Conservation (phyloP, 805 yeast genomes). For the Saccharomycopsis babjevae region DNA sequence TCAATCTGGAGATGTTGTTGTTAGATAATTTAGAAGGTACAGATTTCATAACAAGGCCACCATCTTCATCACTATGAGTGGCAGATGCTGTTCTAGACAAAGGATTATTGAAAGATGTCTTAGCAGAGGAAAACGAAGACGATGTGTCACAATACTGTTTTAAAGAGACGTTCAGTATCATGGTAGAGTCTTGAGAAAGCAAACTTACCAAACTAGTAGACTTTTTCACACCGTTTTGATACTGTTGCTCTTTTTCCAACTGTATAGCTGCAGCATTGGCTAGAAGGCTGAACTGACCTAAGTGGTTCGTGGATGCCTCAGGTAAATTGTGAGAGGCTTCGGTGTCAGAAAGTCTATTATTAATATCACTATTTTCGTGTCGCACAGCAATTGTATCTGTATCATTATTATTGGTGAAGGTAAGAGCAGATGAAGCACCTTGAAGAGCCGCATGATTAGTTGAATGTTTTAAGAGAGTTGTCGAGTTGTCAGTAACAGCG, state of each 20-base stretch:
- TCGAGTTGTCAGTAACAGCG: neutral
- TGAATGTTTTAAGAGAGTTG: neutral
- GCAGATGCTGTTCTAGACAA: neutral
- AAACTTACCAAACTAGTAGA: neutral
- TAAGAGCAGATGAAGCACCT: neutral
- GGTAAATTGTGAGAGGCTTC: neutral
- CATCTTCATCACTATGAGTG: slow-evolving; percentile 8
- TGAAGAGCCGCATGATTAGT: no score
- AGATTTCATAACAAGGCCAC: slow-evolving; percentile 9
- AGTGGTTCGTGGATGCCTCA: neutral
- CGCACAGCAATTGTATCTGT: neutral
- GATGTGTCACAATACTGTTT: slow-evolving; percentile 4
- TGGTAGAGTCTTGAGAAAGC: neutral
- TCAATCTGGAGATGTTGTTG: neutral
- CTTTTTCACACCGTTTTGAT: neutral
- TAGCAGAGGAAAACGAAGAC: neutral
- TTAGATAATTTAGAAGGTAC: slow-evolving; percentile 5
- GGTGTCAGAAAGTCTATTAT: neutral
- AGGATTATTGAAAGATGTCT: neutral
- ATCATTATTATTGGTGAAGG: neutral
- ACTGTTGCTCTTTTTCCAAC: slow-evolving; percentile 12
- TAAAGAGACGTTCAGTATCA: slow-evolving; percentile 2
- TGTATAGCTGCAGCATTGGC: slow-evolving; percentile 18
- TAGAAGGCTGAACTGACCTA: slow-evolving; percentile 15
- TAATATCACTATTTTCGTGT: neutral